Conservation (phyloP, 2,329 filamentous ascomycete species). For the Tolypocladium cylindrosporum region DNA sequence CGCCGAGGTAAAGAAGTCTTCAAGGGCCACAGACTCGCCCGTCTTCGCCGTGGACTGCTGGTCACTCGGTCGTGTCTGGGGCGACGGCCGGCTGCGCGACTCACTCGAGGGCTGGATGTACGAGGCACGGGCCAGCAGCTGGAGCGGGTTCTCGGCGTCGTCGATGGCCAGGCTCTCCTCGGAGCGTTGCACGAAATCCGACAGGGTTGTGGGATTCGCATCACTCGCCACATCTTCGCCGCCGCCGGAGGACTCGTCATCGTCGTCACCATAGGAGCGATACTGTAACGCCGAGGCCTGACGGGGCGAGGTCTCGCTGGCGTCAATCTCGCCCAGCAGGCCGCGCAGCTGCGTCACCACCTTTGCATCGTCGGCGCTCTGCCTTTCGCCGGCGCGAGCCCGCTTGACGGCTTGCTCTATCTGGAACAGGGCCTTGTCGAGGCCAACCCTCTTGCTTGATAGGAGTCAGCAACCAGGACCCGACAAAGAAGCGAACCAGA, state of each 20-base stretch:
- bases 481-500: neutral
- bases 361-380: slow-evolving; percentile 33
- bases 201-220: slow-evolving; percentile 13
- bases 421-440: slow-evolving; percentile 65
- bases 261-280: slow-evolving; percentile 14
- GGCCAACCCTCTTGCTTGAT: slow-evolving; percentile 57
- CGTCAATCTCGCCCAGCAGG: slow-evolving; percentile 23
- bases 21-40: slow-evolving; percentile 29
- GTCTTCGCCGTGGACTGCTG: slow-evolving; percentile 8
- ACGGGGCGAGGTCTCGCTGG: slow-evolving; percentile 6
- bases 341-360: slow-evolving; percentile 32
- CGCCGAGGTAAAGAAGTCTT: slow-evolving; percentile 57
- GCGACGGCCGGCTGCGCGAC: slow-evolving; percentile 15
- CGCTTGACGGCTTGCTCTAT: slow-evolving; percentile 60
- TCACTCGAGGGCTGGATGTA: slow-evolving; percentile 49
- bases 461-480: neutral
- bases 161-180: slow-evolving; percentile 52
- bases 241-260: slow-evolving; percentile 17
- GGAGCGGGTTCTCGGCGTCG: slow-evolving; percentile 66
- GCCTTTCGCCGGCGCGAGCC: slow-evolving; percentile 32
- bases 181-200: slow-evolving; percentile 16
- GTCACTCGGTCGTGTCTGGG: slow-evolving; percentile 10
- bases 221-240: slow-evolving; percentile 21
- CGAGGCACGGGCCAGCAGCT: slow-evolving; percentile 63
- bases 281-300: neutral